These are phyloP conservation scores for Nakataea oryzae DNA, from an alignment of 2,329 filamentous ascomycete species.

Conservation along the genomic window DNA sequence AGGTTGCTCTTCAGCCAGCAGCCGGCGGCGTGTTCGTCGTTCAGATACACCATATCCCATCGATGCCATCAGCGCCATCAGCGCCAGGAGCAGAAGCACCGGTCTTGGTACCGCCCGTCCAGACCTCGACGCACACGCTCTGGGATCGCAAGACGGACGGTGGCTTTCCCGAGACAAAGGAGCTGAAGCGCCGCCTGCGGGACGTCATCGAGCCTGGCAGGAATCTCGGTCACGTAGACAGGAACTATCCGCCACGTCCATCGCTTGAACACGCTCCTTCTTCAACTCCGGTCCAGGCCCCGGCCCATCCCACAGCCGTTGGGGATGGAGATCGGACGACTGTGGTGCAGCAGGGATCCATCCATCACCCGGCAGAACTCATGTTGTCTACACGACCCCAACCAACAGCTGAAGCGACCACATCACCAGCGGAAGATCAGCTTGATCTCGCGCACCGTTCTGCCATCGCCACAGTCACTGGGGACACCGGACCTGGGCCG, in stretches of 20 bases:
- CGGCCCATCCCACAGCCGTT: neutral
- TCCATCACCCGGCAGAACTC: neutral
- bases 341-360: neutral
- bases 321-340: neutral
- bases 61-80: neutral
- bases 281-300: too few relatives aligned
- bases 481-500: too few relatives aligned
- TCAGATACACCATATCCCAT: constrained; percentile 34
- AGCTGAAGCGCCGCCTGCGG: constrained; percentile 73
- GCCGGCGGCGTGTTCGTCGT: constrained; percentile 80
- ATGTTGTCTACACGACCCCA: too few relatives aligned
- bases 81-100: constrained; percentile 4
- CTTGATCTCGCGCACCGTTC: neutral
- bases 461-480: neutral
- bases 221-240: constrained; percentile 74
- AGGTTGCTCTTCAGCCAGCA: constrained; percentile 75
- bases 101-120: constrained; percentile 2
- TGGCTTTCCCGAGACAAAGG: constrained; percentile 90
- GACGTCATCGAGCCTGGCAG: constrained; percentile 71
- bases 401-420: neutral
- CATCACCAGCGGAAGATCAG: neutral
- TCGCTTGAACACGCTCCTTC: too few relatives aligned
- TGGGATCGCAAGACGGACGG: constrained; percentile 86
- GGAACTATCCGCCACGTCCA: constrained; percentile 23
- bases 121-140: constrained; percentile 43